Evolutionary conservation across 1,139 yeast species (phyloP), one percentile per base, ranked within the genome.

Genomic region (Zhuliangozyma parablackwelliae): DNA sequence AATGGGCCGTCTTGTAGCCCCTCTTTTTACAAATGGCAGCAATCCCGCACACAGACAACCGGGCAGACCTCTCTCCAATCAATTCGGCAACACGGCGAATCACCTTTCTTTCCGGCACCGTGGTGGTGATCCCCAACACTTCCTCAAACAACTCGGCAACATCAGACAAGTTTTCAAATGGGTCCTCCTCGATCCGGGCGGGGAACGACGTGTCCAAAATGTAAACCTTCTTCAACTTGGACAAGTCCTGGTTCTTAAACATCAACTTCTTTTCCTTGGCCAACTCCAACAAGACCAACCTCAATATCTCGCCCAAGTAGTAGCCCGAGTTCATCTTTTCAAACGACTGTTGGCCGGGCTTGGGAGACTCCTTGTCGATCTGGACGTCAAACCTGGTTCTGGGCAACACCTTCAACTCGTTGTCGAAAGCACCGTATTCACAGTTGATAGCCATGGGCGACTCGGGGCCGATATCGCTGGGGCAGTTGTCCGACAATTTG

Each of bases 251-350:
- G 47, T 61, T 69, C 54, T 75, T 68, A 65, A 92, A 89, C 42
- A 92, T 67, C 44, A 78, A 63, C 31, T 84, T 82, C 49, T 60
- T 59, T 43, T 76, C 75, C 30, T 72, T 72, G 53, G 80, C 66
- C 51, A 87, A 72, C 49, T 90, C 97, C 30, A 89, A 56, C 53
- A 92, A 71, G 40, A 85, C 77, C 57, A 88, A 73, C 61, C 98
- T 81, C 53, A 90, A 68, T 31, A 92, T 72, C 70, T 92, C 98
- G 54, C 98, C 98, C 54, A 92, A 72, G 65, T 92, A 92, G 67
- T 88, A 86, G 46, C 98, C 98, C 31, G 96, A 87, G 53, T 90
- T 88, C 97, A 92, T 89, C 72, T 92, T 92, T 70, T 92, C 98
- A 61, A 88, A 92, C 35, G 92, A 62, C 68, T 92, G 98, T 68